Conservation (phyloP, 495 filamentous ascomycete genomes). For the Neurospora tetrasperma region DNA sequence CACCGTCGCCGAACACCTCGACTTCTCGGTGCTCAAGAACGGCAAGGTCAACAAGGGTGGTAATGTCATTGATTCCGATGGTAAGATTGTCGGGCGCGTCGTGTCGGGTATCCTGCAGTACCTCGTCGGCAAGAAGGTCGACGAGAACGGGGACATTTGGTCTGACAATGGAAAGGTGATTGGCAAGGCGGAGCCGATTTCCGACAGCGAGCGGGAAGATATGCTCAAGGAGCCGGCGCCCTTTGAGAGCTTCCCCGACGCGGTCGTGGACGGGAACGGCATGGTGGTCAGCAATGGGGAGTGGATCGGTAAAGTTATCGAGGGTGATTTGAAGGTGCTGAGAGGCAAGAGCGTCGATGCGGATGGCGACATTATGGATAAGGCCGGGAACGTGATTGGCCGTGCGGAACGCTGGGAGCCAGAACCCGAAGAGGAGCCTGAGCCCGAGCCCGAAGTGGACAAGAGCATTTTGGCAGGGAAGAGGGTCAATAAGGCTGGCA, state of each 20-base stretch:
- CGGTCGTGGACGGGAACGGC: conserved; percentile 58
- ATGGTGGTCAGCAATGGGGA: conserved; percentile 61
- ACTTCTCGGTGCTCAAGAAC: conserved; percentile 56
- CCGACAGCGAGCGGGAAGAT: conserved; percentile 60
- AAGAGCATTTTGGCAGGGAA: conserved; percentile 66
- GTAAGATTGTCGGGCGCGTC: conserved; percentile 59
- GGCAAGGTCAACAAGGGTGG: conserved; percentile 70
- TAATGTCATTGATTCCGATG: conserved; percentile 62
- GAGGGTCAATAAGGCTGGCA: conserved; percentile 77
- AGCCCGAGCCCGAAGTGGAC: conserved; percentile 43
- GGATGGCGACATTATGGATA: conserved; percentile 77
- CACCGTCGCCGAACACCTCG: conserved; percentile 25
- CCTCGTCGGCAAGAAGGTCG: conserved; percentile 57
- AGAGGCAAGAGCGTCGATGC: conserved; percentile 68
- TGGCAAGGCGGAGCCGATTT: conserved; percentile 64
- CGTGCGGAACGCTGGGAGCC: conserved; percentile 67
- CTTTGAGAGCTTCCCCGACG: conserved; percentile 65
- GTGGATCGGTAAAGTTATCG: conserved; percentile 60
- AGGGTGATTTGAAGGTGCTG: conserved; percentile 65
- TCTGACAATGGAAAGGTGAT: conserved; percentile 62
- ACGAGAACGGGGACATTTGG: conserved; percentile 66
- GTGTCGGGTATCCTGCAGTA: conserved; percentile 57
- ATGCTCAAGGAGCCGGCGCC: conserved; percentile 49
- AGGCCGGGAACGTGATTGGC: conserved; percentile 68
- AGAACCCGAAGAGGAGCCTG: conserved; percentile 48